phyloP scores from a whole-genome alignment of 139 green algal genomes.

The Desmodesmus armatus region DNA sequence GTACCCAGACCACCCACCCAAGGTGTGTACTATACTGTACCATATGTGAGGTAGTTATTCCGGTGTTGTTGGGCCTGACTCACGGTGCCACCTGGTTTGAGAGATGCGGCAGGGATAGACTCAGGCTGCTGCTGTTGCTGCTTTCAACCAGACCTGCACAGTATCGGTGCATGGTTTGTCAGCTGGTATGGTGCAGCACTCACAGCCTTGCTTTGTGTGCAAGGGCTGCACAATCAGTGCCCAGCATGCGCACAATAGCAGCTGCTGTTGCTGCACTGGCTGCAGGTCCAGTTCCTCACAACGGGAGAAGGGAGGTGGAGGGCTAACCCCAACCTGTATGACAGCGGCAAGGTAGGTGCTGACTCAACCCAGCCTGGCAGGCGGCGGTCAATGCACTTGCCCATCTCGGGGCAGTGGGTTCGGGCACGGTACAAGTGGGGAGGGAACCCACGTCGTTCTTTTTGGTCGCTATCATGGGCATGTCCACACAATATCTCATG shows the following conservation, averaged over 20 bases:
- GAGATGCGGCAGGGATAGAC: not conserved
- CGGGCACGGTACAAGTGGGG: too few species aligned
- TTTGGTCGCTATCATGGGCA: not conserved
- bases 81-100: not conserved
- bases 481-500: too few species aligned
- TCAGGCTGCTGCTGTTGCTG: not conserved
- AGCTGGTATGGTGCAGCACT: not conserved
- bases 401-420: too few species aligned
- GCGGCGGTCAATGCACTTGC: too few species aligned
- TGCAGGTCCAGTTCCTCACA: conserved; percentile 74
- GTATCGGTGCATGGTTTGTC: not conserved
- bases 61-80: too few species aligned
- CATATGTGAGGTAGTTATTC: too few species aligned
- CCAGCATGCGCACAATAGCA: too few species aligned
- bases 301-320: conserved; percentile 66
- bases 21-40: too few species aligned
- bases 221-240: too few species aligned
- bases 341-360: conserved; percentile 66
- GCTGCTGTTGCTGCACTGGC: not conserved
- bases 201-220: too few species aligned
- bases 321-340: conserved; percentile 86
- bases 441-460: not conserved
- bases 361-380: too few species aligned
- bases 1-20: conserved; percentile 71
- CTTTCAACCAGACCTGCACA: too few species aligned